These are phyloP conservation scores for Mycena kentingensis DNA, from an alignment of 768 basidiomycete genomes.

Conservation along the genomic window DNA sequence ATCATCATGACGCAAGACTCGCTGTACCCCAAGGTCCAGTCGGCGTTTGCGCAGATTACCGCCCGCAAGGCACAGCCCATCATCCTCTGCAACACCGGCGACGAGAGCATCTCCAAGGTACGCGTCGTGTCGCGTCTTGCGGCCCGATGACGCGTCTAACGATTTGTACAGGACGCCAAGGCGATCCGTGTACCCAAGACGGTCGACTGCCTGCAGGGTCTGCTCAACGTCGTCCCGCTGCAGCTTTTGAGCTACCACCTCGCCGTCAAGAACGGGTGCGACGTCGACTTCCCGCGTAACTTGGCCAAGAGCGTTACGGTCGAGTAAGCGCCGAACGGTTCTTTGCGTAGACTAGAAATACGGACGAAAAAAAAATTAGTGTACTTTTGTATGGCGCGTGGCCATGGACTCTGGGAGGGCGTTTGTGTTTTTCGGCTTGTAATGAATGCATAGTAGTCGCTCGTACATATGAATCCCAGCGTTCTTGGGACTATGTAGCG, in stretches of 20 bases:
- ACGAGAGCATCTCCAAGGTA: conserved; percentile 75
- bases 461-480: too few species aligned
- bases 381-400: too few species aligned
- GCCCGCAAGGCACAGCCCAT: conserved; percentile 96
- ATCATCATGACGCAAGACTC: conserved; percentile 99
- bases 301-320: conserved; percentile 40
- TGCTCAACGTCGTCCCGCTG: conserved; percentile 95
- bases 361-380: too few species aligned
- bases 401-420: too few species aligned
- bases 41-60: conserved; percentile 94
- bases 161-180: conserved; percentile 70
- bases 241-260: conserved; percentile 96
- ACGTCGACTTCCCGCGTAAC: conserved; percentile 98
- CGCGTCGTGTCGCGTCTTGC: too few species aligned
- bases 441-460: too few species aligned
- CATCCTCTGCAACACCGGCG: conserved; percentile 93
- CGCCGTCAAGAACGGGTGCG: conserved; percentile 92
- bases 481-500: too few species aligned
- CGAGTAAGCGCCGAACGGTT: conserved; percentile 50
- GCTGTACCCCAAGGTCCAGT: conserved; percentile 96
- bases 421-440: too few species aligned
- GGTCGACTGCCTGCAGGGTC: conserved; percentile 91
- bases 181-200: conserved; percentile 95
- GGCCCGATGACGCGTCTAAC: too few species aligned
- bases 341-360: too few species aligned